phyloP scores from a whole-genome alignment of 305 asterid genomes.

The Fraxinus angustifolia region DNA sequence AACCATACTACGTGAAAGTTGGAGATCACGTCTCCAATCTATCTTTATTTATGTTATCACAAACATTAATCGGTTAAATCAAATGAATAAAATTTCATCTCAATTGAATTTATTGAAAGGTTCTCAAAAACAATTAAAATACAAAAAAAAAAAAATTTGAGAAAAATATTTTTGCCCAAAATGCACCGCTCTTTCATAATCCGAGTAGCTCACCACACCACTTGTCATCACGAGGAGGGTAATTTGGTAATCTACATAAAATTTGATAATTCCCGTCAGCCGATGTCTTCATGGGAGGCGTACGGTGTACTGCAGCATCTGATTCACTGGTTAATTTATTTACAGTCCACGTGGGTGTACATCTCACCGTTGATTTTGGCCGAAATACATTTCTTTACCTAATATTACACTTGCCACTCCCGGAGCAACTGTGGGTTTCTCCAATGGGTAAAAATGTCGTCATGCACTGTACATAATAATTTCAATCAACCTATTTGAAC shows the following conservation, averaged over 20 bases:
- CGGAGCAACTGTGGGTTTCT: not conserved
- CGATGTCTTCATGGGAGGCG: constrained; percentile 24
- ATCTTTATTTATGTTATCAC: no score
- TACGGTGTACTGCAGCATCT: constrained; percentile 25
- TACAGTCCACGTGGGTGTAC: constrained; percentile 42
- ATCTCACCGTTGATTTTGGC: not conserved
- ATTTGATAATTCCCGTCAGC: constrained; percentile 6
- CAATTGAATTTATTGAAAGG: not conserved
- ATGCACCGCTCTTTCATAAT: not conserved
- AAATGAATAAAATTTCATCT: no score
- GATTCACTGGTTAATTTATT: not conserved
- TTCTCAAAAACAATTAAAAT: no score
- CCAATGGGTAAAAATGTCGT: not conserved
- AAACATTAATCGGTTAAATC: not conserved
- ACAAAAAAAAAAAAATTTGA: not conserved
- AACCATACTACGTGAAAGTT: not conserved
- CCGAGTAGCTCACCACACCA: not conserved
- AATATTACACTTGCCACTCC: not conserved
- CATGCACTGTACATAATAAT: not conserved
- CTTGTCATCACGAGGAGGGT: constrained; percentile 5
- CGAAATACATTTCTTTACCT: not conserved
- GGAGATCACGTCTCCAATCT: not conserved
- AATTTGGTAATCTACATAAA: constrained; percentile 13
- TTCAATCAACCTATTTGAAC: no score
- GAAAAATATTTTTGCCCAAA: not conserved